A percentile compares a stretch with the other conserved stretches of the same genome.
Evolutionary conservation across 805 yeast genomes (phyloP).

Genomic region (Hanseniaspora pseudoguilliermondii): DNA sequence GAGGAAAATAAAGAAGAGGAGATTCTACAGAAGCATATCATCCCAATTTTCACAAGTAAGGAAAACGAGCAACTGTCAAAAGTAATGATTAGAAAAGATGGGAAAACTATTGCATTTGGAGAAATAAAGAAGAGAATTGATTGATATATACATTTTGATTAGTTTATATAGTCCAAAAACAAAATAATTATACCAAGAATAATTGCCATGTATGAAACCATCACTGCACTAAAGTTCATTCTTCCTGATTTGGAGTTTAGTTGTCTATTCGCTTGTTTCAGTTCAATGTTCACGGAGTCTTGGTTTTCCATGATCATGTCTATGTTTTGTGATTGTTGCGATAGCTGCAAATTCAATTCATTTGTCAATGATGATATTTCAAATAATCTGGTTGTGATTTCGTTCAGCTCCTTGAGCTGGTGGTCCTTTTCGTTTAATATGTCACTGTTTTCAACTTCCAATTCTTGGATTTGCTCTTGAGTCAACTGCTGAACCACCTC

Average conservation of each 20-base stretch:
- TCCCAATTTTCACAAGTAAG: constrained; percentile 75
- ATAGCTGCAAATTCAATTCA: constrained; percentile 61
- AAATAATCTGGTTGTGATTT: constrained; percentile 47
- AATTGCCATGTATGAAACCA: constrained; percentile 44
- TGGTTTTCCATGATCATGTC: constrained; percentile 52
- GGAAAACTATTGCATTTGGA: constrained; percentile 94
- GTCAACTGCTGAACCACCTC: constrained; percentile 28
- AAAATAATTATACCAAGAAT: constrained; percentile 45
- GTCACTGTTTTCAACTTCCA: constrained; percentile 48
- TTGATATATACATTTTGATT: constrained; percentile 1
- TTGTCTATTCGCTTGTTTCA: constrained; percentile 57
- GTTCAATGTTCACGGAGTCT: constrained; percentile 50
- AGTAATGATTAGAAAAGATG: constrained; percentile 95
- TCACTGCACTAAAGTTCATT: constrained; percentile 47
- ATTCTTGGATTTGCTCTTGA: constrained; percentile 45
- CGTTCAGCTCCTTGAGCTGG: constrained; percentile 47
- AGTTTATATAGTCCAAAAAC: constrained; percentile 39
- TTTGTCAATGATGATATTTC: constrained; percentile 67
- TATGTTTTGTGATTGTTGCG: constrained; percentile 59
- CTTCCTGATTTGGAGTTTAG: constrained; percentile 54
- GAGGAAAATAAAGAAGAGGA: not conserved
- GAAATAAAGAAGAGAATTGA: constrained; percentile 50
- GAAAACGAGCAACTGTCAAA: constrained; percentile 91
- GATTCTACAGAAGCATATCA: constrained; percentile 40
- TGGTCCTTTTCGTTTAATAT: constrained; percentile 42